A percentile compares a stretch with the other conserved stretches of the same genome.
These are phyloP conservation scores for Solanum bulbocastanum DNA, from an alignment of 257 asterid species.

Conservation along the genomic window DNA sequence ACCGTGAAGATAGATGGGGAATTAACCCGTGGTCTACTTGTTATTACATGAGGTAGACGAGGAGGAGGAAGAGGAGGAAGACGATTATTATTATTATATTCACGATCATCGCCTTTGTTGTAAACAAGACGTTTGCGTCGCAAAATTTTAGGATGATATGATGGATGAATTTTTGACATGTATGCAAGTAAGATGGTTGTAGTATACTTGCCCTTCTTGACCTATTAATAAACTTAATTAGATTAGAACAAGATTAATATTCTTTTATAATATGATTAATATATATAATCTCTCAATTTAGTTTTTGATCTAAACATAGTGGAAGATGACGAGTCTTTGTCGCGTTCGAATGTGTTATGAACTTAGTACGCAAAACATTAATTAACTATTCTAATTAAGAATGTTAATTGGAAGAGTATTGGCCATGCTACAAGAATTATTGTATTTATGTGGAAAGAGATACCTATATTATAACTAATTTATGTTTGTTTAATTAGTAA, in stretches of 20 bases:
- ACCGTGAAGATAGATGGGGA: conserved; percentile 14
- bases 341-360: background rate
- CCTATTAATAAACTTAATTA: background rate
- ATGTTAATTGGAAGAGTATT: background rate
- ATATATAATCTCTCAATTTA: background rate
- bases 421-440: background rate
- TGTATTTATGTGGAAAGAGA: background rate
- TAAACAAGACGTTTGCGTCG: background rate
- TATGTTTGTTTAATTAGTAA: background rate
- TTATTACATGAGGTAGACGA: background rate
- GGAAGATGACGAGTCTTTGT: background rate
- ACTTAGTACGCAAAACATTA: background rate
- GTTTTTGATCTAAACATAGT: background rate
- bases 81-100: background rate
- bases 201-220: background rate
- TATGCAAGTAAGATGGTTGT: background rate
- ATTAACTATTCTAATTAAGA: background rate
- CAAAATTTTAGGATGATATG: background rate
- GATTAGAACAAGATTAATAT: background rate
- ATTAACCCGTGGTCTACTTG: background rate
- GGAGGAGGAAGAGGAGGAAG: background rate
- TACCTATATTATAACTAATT: background rate
- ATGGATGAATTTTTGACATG: conserved; percentile 12
- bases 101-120: background rate
- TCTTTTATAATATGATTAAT: background rate